These are phyloP conservation scores for Cicer chorassanicum DNA, from an alignment of 306 rosid genomes.

Conservation along the genomic window DNA sequence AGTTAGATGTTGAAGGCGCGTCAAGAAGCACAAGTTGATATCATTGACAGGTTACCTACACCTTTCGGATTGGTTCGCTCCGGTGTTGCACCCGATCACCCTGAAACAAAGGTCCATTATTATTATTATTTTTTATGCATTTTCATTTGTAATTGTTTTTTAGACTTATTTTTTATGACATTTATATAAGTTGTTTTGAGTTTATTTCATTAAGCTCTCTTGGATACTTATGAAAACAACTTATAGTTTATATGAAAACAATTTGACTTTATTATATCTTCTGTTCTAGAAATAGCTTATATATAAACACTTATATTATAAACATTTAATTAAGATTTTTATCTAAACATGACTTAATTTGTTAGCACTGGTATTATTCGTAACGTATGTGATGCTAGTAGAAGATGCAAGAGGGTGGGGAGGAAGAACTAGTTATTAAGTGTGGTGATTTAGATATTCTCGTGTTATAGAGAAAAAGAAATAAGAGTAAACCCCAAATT, in stretches of 20 bases:
- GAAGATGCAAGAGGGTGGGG: too few species aligned
- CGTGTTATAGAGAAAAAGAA: too few species aligned
- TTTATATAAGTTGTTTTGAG: background rate
- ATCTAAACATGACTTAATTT: too few species aligned
- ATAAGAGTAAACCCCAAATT: too few species aligned
- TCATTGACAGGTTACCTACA: slow-evolving; percentile 83
- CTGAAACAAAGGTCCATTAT: slow-evolving; percentile 82
- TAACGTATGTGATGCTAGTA: too few species aligned
- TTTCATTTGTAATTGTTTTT: background rate
- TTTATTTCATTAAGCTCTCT: too few species aligned
- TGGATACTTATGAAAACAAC: background rate
- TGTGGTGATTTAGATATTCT: too few species aligned
- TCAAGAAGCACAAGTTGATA: slow-evolving; percentile 73
- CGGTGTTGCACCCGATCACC: slow-evolving; percentile 98
- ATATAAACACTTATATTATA: too few species aligned
- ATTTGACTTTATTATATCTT: background rate
- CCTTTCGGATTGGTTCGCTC: slow-evolving; percentile 92
- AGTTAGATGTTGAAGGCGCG: slow-evolving; percentile 75
- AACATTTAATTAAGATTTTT: too few species aligned
- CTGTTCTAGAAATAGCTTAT: too few species aligned
- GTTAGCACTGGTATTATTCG: too few species aligned
- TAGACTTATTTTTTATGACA: background rate
- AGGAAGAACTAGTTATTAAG: too few species aligned
- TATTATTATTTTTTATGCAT: background rate
- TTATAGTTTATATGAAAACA: background rate